phyloP scores from a whole-genome alignment of 208 protist genomes.

The Trypanosomatidae sp. region DNA sequence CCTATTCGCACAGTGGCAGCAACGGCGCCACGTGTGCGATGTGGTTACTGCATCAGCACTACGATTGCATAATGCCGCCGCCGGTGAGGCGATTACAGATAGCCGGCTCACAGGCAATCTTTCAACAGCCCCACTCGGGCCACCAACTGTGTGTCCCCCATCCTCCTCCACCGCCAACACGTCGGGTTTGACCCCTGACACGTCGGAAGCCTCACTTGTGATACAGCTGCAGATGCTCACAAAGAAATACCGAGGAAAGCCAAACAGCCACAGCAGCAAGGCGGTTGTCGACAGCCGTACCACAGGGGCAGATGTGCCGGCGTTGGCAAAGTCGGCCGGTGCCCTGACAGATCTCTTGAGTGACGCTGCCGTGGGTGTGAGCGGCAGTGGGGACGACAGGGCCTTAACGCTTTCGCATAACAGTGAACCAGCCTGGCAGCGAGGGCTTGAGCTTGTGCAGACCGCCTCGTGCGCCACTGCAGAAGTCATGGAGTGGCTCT shows the following conservation, averaged over 20 bases:
- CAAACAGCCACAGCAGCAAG: background rate
- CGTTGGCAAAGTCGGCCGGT: background rate
- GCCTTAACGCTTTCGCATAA: background rate
- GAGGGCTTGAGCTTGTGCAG: slow-evolving; percentile 11
- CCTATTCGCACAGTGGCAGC: background rate
- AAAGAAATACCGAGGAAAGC: background rate
- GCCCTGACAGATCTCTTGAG: background rate
- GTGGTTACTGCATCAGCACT: background rate
- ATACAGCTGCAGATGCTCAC: slow-evolving; percentile 4
- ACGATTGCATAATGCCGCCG: background rate
- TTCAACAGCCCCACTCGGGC: background rate
- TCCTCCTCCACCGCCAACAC: background rate
- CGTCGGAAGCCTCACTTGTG: slow-evolving; percentile 5
- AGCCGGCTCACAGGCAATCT: background rate
- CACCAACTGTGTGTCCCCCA: background rate
- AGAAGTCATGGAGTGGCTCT: slow-evolving; percentile 14
- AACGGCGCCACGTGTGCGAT: background rate
- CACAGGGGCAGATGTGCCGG: background rate
- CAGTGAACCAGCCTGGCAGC: slow-evolving; percentile 10
- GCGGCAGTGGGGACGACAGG: background rate
- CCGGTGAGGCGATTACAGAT: background rate
- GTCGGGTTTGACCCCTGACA: background rate
- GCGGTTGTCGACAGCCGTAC: background rate
- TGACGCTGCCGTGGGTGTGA: background rate
- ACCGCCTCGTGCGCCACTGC: background rate